These are phyloP conservation scores for Scytalidium sp. DNA, from an alignment of 2,329 filamentous ascomycete genomes.

Conservation along the genomic window DNA sequence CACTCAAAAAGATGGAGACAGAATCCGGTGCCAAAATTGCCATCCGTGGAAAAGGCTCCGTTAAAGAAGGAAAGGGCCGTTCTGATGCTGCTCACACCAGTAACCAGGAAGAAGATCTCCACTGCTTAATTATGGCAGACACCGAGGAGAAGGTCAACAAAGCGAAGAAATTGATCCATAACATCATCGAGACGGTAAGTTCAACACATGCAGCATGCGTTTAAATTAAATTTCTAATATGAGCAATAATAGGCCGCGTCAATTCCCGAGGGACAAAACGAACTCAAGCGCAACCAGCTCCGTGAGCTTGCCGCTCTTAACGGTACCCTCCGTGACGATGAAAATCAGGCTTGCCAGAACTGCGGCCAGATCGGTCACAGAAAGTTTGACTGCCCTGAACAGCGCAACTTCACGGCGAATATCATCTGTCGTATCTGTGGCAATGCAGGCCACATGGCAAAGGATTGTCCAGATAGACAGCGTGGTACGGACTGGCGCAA, in stretches of 20 bases:
- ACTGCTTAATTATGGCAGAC: conserved; percentile 99
- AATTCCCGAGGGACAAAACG: conserved; percentile 97
- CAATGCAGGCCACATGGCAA: conserved; percentile 96
- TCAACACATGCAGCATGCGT: not conserved
- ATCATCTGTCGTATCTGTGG: conserved; percentile 99
- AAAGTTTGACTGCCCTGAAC: conserved; percentile 98
- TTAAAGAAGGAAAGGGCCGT: conserved; percentile 98
- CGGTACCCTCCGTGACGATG: conserved; percentile 97
- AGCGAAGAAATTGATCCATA: conserved; percentile 96
- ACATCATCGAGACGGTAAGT: conserved; percentile 95
- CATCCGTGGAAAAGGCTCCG: conserved; percentile 98
- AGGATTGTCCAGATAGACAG: conserved; percentile 87
- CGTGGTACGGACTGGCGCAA: conserved; percentile 90
- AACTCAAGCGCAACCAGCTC: conserved; percentile 97
- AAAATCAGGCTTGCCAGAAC: conserved; percentile 99
- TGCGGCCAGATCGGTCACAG: conserved; percentile 98
- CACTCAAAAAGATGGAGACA: conserved; percentile 98
- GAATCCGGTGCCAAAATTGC: conserved; percentile 98
- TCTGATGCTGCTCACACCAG: conserved; percentile 98
- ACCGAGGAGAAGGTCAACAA: conserved; percentile 99
- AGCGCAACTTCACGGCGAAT: conserved; percentile 97
- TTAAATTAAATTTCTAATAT: conserved; percentile 25
- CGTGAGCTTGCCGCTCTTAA: conserved; percentile 97
- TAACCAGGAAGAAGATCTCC: conserved; percentile 99
- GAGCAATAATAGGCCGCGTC: conserved; percentile 72